Conservation (phyloP, 208 protist genomes). For the Crithidia brevicula region DNA sequence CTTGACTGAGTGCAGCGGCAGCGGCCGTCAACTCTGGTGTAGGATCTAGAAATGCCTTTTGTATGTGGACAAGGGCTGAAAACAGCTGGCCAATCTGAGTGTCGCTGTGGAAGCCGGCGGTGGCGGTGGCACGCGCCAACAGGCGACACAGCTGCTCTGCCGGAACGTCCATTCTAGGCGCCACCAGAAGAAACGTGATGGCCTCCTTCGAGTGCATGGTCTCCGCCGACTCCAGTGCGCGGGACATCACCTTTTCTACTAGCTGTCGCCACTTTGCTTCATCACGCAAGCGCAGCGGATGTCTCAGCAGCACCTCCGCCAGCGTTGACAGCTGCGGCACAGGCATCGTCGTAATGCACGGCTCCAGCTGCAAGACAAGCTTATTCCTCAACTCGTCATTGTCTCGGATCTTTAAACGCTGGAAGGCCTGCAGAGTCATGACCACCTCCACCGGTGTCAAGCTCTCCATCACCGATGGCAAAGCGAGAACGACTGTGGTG, state of each 20-base stretch:
- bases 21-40: conserved; percentile 37
- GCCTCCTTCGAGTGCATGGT: conserved; percentile 79
- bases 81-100: conserved; percentile 68
- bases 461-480: conserved; percentile 52
- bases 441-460: conserved; percentile 85
- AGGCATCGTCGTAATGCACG: conserved; percentile 68
- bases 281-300: conserved; percentile 41
- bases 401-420: conserved; percentile 45
- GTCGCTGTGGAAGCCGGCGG: conserved; percentile 68
- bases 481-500: conserved; percentile 45
- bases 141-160: conserved; percentile 53
- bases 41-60: conserved; percentile 17
- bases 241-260: conserved; percentile 37
- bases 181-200: conserved; percentile 55
- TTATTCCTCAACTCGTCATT: conserved; percentile 46
- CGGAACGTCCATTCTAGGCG: conserved; percentile 38
- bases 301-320: conserved; percentile 43
- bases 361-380: conserved; percentile 51
- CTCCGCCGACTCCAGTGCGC: conserved; percentile 42
- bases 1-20: conserved; percentile 38
- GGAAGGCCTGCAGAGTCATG: conserved; percentile 85
- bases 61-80: conserved; percentile 32
- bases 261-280: conserved; percentile 45
- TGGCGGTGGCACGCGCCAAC: conserved; percentile 52
- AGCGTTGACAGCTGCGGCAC: conserved; percentile 76